Evolutionary conservation across 306 rosid genomes (phyloP).

Genomic region (Quercus agrifolia): DNA sequence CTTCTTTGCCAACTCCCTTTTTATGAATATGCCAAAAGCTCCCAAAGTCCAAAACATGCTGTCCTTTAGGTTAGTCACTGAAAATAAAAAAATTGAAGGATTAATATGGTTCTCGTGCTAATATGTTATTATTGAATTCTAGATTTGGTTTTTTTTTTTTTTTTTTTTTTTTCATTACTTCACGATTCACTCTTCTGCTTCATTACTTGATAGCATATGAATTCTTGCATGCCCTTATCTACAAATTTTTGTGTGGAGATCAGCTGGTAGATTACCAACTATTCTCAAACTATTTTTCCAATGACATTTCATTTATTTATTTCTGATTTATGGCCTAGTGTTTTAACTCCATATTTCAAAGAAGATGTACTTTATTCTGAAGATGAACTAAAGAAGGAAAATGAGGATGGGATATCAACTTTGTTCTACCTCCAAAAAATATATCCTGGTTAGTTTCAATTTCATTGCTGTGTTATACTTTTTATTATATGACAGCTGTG

Average conservation of each 20-base stretch:
- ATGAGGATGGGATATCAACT: constrained; percentile 93
- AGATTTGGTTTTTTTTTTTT: background rate
- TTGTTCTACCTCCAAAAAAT: constrained; percentile 86
- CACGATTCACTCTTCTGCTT: background rate
- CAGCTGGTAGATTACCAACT: background rate
- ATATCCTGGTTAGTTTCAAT: constrained; percentile 77
- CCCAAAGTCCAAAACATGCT: constrained; percentile 90
- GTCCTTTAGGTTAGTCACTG: constrained; percentile 77
- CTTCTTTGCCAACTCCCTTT: constrained; percentile 94
- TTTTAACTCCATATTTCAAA: constrained; percentile 91
- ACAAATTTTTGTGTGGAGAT: background rate
- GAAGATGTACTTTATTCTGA: constrained; percentile 81
- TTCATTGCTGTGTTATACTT: constrained; percentile 12
- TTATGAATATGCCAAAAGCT: constrained; percentile 92
- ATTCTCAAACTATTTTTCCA: background rate
- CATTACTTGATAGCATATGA: background rate
- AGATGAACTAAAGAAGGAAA: constrained; percentile 61
- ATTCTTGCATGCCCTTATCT: background rate
- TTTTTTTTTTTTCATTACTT: background rate
- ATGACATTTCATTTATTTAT: background rate
- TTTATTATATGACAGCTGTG: background rate
- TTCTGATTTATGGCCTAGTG: constrained; percentile 51
- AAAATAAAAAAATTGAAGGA: constrained; percentile 6
- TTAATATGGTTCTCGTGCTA: constrained; percentile 1
- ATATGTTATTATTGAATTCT: background rate